Base-by-base conservation (phyloP, 2,329 filamentous ascomycete genomes). In the Penicillium sp. region DNA sequence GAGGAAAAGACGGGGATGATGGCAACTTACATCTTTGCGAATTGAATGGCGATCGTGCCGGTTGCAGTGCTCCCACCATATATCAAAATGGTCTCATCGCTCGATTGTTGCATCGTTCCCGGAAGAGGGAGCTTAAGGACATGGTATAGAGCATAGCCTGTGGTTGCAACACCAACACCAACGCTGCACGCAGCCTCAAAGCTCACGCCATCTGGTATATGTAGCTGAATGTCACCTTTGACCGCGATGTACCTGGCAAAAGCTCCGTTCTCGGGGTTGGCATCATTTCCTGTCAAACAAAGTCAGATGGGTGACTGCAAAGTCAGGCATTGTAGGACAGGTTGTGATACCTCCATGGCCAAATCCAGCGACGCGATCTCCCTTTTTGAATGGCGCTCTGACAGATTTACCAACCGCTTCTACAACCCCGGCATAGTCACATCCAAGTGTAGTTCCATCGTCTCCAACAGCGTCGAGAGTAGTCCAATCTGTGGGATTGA, bases 11-110 rank as follows among this genome's bases (percentile, higher is more conserved):
- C n/a, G n/a, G n/a, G n/a, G n/a, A 19, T 21, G 23, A 30, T 29
- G 25, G 4, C 25, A 9, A 20, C 31, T 21, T 34, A 39, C 37
- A 28, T 10, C 29, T 34, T 28, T 18, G 31, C 10, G 16, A 39
- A 23, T 18, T 39, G 37, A 11, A 39, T 10, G 4, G 26, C 25
- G 30, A 39, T 20, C 6, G 30, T 34, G 8, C 37, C 37, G 8
- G 30, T 39, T 1, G 37, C 23, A 10, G 37, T 39, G 21, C 30
- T 29, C 4, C 37, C 37, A 19, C 37, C 37, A 17, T 39, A 39
- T 8, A 39, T 25, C n/a, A 39, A n/a, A 13, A 27, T 27, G 10
- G 25, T 7, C 11, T 13, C 25, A n/a, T 13, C 14, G 5, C 10
- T n/a, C 11, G 25, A n/a, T n/a, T 4, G 6, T 13, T n/a, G 14